Evolutionary conservation across 139 green algal species (phyloP), one percentile per base, ranked within the genome.

Genomic region (Haematococcus lacustris): DNA sequence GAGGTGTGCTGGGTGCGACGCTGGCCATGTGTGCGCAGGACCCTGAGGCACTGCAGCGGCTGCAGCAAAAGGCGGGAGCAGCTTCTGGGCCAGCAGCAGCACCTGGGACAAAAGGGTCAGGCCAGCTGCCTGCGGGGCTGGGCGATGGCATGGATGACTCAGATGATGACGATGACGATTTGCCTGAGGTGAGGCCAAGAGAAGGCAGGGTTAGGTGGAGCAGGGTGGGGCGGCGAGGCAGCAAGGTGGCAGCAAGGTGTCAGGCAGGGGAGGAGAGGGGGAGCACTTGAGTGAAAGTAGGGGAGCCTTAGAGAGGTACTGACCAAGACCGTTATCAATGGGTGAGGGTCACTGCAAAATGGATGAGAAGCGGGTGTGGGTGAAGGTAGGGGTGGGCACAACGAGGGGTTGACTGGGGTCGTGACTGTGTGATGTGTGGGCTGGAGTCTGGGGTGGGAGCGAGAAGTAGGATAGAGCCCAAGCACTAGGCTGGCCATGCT

Each of bases 161-260:
- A 1, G 75, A 76, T 21, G 79, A 85, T 38, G 80, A 83, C 2
- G 88, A 76, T 3, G 85, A 82, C 3, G 86, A 86, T 33, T 62
- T 86, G 77, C 79, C 81, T 35, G 53, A 85, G 76, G 75, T 78
- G 50, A 1, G 71, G 0, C 9, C 64, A 35, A 35, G 57, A 35
- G 21, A 21, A 57, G 47, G 47, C 47, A 57, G 13, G 47, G 47
- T 13, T 57, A 21, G 21, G 13, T 13, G 47, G 13, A 57, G 13
- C 13, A 57, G 13, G 47, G 21, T 57, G 47, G 47, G 13, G 47
- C 13, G 13, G 47, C 13, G 13, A n/a, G 47, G 47, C 21, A 21
- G 47, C 21, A 21, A 57, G 13, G 47, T 57, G 13, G 47, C 21
- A 21, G 47, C 21, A n/a, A 57, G 13, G 47, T 28, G 13, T 21